Evolutionary conservation across 257 asterid genomes (phyloP), one percentile per base, ranked within the genome.

Genomic region (Jaltomata sinuosa): DNA sequence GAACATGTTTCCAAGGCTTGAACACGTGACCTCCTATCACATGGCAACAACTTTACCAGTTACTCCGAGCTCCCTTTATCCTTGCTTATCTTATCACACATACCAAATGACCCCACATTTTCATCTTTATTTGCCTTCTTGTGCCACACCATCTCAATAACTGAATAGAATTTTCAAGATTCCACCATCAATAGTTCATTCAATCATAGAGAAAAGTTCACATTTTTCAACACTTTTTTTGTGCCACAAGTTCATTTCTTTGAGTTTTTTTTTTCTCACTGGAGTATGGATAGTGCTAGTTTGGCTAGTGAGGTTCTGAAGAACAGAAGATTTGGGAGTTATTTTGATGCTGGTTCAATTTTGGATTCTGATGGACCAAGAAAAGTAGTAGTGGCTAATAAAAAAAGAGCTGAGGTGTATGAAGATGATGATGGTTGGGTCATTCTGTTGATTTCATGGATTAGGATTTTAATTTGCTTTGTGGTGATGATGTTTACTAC

Each of bases 401-500:
- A 81, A 76, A 62, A 8, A 79, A 64, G 27, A 68, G 16, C 67
- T 5, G 86, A 81, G 61, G 85, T 47, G 14, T 61, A 9, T 25
- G 76, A 8, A 6, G 89, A 86, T 25, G 88, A 81, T 31, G 89
- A 86, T 59, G 89, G 89, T 5, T 65, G 87, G 87, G 69, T 79
- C 12, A n/a, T 85, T 18, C 83, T 84, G 55, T 50, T 84, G 83
- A 85, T 88, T 64, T 90, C 93, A n/a, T 89, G 89, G 91, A 11
- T 89, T 8, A 87, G 89, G 64, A 87, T 90, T 54, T 80, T 89
- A 15, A 74, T 86, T 3, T 89, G 91, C 61, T 89, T 87, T 79
- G 84, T 87, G 76, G 55, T 74, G 29, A 85, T 89, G 91, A 79
- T 85, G 86, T 38, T 84, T 27, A 89, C 91, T 18, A 90, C 93